A percentile compares a stretch with the other conserved stretches of the same genome.
These are phyloP conservation scores for Debaryomyces udenii DNA, from an alignment of 1,139 yeast genomes.

Conservation along the genomic window DNA sequence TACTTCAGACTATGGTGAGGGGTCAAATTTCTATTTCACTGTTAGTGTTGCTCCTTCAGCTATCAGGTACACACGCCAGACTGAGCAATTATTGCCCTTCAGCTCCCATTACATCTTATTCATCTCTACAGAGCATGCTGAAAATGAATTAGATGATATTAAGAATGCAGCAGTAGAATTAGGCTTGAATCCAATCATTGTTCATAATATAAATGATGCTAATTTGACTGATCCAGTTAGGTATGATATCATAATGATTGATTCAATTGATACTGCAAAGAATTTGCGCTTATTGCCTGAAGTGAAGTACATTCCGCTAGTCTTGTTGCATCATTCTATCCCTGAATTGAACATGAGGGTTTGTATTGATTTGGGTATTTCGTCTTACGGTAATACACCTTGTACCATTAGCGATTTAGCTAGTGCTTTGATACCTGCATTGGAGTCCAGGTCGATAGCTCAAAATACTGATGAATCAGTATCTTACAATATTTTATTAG, in stretches of 20 bases:
- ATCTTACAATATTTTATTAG: constrained; percentile 72
- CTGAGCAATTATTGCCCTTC: constrained; percentile 75
- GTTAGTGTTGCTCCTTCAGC: constrained; percentile 76
- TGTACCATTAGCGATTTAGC: constrained; percentile 81
- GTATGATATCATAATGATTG: constrained; percentile 81
- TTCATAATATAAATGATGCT: constrained; percentile 53
- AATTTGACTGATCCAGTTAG: constrained; percentile 57
- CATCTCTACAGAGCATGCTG: constrained; percentile 65
- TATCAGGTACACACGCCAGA: constrained; percentile 62
- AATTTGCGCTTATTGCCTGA: constrained; percentile 66
- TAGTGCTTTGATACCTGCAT: constrained; percentile 79
- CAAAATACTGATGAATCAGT: constrained; percentile 78
- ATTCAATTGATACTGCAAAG: constrained; percentile 74
- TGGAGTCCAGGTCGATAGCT: constrained; percentile 80
- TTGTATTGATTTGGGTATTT: constrained; percentile 83
- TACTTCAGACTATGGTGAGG: constrained; percentile 76
- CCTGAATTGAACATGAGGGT: constrained; percentile 80
- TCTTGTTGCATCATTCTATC: constrained; percentile 69
- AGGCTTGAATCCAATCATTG: constrained; percentile 54
- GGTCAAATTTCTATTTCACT: constrained; percentile 80
- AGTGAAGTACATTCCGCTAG: constrained; percentile 75
- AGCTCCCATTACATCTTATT: constrained; percentile 69
- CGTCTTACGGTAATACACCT: constrained; percentile 87
- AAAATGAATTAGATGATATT: constrained; percentile 51
- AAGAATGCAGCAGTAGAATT: constrained; percentile 42